A percentile compares a stretch with the other conserved stretches of the same genome.
Conservation (phyloP, 176 grass and related monocot genomes). For the Eragrostis curvula region DNA sequence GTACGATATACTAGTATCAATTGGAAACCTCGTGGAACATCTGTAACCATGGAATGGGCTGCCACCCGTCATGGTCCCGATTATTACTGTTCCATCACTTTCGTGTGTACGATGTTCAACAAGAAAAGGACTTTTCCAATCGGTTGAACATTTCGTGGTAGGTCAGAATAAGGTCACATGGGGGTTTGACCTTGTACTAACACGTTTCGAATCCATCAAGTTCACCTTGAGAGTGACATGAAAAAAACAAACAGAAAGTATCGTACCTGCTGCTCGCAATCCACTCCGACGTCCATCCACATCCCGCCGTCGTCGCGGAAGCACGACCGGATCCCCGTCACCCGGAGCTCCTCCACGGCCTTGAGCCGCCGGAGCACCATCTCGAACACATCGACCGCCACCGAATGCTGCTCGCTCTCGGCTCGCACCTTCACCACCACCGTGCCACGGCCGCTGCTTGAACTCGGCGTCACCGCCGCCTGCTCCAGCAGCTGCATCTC, state of each 20-base stretch:
- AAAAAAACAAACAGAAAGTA: no score
- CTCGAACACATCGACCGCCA: slow-evolving; percentile 9
- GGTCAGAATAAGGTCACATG: no score
- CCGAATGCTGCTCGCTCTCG: neutral
- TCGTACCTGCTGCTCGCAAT: slow-evolving; percentile 32
- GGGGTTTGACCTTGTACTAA: no score
- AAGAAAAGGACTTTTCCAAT: no score
- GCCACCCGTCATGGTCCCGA: no score
- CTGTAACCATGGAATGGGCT: no score
- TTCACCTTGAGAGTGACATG: neutral
- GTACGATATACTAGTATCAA: no score
- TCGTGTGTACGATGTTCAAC: no score
- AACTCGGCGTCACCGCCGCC: neutral
- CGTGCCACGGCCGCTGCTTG: neutral
- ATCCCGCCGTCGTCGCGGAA: slow-evolving; percentile 10
- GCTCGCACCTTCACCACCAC: slow-evolving; percentile 50
- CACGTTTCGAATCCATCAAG: neutral
- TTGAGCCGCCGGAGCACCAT: slow-evolving; percentile 47
- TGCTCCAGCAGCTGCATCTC: slow-evolving; percentile 35
- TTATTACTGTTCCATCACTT: no score
- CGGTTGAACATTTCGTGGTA: no score
- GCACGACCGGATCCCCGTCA: slow-evolving; percentile 38
- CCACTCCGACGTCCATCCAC: slow-evolving; percentile 42
- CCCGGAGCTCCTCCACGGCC: slow-evolving; percentile 39
- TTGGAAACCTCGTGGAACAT: no score